Conservation (phyloP, 2,329 filamentous ascomycete genomes). For the Fusarium mexicanum region DNA sequence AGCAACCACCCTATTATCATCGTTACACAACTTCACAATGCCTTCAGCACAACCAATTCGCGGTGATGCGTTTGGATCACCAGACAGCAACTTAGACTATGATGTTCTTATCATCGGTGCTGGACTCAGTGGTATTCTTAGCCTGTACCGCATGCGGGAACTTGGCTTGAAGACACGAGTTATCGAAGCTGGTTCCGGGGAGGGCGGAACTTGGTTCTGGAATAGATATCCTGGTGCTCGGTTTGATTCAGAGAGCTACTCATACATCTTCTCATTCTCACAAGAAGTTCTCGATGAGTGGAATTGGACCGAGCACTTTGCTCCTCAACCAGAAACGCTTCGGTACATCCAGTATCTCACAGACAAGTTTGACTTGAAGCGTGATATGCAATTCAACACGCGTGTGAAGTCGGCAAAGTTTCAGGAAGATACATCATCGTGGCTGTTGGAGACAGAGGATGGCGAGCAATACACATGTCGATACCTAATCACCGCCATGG, state of each 20-base stretch:
- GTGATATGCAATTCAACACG: constrained; percentile 53
- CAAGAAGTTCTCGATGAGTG: constrained; percentile 53
- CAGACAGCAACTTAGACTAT: constrained; percentile 22
- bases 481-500: constrained; percentile 32
- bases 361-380: constrained; percentile 52
- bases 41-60: constrained; percentile 20
- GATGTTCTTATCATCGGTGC: constrained; percentile 37
- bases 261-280: constrained; percentile 30
- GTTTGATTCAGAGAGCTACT: constrained; percentile 47
- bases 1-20: neutral
- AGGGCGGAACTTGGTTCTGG: constrained; percentile 59
- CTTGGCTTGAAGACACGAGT: constrained; percentile 49
- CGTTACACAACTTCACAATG: neutral
- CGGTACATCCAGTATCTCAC: constrained; percentile 57
- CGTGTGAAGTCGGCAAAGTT: constrained; percentile 52
- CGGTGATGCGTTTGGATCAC: constrained; percentile 6
- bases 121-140: constrained; percentile 52
- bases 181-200: constrained; percentile 52
- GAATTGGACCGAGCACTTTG: constrained; percentile 50
- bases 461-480: neutral
- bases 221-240: constrained; percentile 53
- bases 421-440: constrained; percentile 36
- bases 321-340: constrained; percentile 50
- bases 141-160: constrained; percentile 52
- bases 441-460: constrained; percentile 17